phyloP scores from a whole-genome alignment of 2,329 filamentous ascomycete species.

The Myriosclerotinia duriaeana region DNA sequence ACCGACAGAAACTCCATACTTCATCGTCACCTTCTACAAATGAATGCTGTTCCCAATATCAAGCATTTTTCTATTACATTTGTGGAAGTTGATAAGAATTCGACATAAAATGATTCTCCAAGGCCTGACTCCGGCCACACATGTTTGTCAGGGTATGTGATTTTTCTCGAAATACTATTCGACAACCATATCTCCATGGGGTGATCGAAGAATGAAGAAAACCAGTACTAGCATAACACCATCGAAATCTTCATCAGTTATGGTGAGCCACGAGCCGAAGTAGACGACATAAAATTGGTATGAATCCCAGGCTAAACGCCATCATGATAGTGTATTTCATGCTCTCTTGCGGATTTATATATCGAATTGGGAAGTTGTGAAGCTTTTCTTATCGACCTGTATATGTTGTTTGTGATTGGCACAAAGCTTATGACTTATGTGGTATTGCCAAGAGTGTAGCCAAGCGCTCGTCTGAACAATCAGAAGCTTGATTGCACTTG shows the following conservation, averaged over 20 bases:
- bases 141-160: slow-evolving; percentile 1
- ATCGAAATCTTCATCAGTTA: background rate
- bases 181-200: background rate
- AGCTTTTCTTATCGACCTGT: slow-evolving; percentile 18
- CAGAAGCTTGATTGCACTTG: slow-evolving; percentile 17
- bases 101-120: background rate
- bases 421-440: background rate
- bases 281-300: background rate
- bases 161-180: slow-evolving; percentile 14
- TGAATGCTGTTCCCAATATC: background rate
- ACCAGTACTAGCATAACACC: slow-evolving; percentile 6
- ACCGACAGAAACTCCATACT: background rate
- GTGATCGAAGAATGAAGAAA: slow-evolving; percentile 7
- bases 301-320: slow-evolving; percentile 22
- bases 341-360: background rate
- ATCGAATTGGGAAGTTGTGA: slow-evolving; percentile 18
- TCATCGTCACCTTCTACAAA: slow-evolving; percentile 20
- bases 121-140: slow-evolving; percentile 11
- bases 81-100: slow-evolving; percentile 21
- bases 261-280: slow-evolving; percentile 6
- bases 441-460: slow-evolving; percentile 16
- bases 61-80: slow-evolving; percentile 6
- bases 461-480: slow-evolving; percentile 8
- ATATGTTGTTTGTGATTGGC: slow-evolving; percentile 4
- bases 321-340: background rate